These are phyloP conservation scores for Agarophyton chilense DNA, from an alignment of 23 red algal genomes.

Conservation along the genomic window DNA sequence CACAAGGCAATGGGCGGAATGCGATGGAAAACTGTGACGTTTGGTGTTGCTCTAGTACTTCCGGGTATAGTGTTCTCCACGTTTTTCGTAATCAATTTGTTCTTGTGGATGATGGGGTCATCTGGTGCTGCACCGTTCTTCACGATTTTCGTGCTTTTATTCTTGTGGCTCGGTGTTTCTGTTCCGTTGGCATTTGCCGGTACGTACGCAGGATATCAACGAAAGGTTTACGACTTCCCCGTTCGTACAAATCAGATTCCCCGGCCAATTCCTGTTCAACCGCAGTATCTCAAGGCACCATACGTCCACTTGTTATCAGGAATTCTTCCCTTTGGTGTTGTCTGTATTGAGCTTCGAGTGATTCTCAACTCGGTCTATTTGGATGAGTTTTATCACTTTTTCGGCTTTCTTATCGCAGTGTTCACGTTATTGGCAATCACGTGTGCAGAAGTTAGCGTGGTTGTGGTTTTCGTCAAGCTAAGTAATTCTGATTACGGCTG, in stretches of 20 bases:
- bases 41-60: slow-evolving; percentile 75
- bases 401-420: slow-evolving; percentile 80
- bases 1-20: slow-evolving; percentile 83
- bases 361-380: slow-evolving; percentile 83
- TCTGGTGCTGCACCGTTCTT: slow-evolving; percentile 82
- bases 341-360: slow-evolving; percentile 83
- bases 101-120: slow-evolving; percentile 86
- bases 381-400: slow-evolving; percentile 86
- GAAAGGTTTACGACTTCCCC: slow-evolving; percentile 76
- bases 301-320: slow-evolving; percentile 56
- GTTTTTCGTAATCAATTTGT: slow-evolving; percentile 86
- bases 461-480: slow-evolving; percentile 84
- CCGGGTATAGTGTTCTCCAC: slow-evolving; percentile 79
- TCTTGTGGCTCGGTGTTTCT: slow-evolving; percentile 95
- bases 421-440: slow-evolving; percentile 83
- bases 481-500: slow-evolving; percentile 80
- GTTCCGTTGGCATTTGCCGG: slow-evolving; percentile 87
- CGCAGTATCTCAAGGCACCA: slow-evolving; percentile 43
- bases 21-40: slow-evolving; percentile 61
- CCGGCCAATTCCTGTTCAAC: slow-evolving; percentile 77
- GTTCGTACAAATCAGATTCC: slow-evolving; percentile 96
- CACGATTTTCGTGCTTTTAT: slow-evolving; percentile 71
- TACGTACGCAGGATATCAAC: slow-evolving; percentile 72
- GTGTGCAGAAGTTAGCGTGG: slow-evolving; percentile 80
- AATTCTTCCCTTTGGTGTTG: slow-evolving; percentile 85